Evolutionary conservation across 140 eudicot genomes (phyloP), one percentile per base, ranked within the genome.

Genomic region (Oenanthe javanica): DNA sequence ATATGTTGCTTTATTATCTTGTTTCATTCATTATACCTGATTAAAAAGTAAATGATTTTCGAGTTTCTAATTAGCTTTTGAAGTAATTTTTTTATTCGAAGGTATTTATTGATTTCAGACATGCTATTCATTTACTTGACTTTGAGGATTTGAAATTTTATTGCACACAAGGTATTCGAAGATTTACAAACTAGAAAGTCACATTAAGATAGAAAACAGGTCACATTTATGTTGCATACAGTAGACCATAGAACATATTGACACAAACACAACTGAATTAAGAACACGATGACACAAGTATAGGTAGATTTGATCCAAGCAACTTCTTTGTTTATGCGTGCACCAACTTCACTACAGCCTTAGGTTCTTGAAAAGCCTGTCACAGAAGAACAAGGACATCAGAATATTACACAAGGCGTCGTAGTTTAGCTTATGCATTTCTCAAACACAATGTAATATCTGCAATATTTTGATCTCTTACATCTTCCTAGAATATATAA

Each of bases 341-440:
- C 64, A 79, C 47, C 54, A 31, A 42, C 67, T 71, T 84, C 84
- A 83, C 79, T 87, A 77, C 81, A 90, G 81, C 87, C 86, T 85
- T 57, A 92, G 89, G 84, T 92, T 92, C 91, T 88, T 88, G 86
- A 92, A 77, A 84, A 90, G 88, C 96, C 97, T 92, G 93, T 86
- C 49, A 76, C 9, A 8, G 50, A 79, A 40, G 36, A 77, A 77
- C 8, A 82, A 18, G 11, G 49, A 57, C 66, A 78, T 77, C 23
- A 80, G 81, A 64, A 73, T 73, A 10, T n/a, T 46, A 4, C 55
- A 46, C 9, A 43, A n/a, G 46, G 57, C 21, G 11, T n/a, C 9
- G 2, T n/a, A 16, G 13, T 16, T 16, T 72, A 6, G 23, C 13
- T 52, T 40, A 4, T 15, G 11, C 2, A 15, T 11, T 16, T 18